phyloP scores from a whole-genome alignment of 257 asterid species.

The Leptodermis oblonga region DNA sequence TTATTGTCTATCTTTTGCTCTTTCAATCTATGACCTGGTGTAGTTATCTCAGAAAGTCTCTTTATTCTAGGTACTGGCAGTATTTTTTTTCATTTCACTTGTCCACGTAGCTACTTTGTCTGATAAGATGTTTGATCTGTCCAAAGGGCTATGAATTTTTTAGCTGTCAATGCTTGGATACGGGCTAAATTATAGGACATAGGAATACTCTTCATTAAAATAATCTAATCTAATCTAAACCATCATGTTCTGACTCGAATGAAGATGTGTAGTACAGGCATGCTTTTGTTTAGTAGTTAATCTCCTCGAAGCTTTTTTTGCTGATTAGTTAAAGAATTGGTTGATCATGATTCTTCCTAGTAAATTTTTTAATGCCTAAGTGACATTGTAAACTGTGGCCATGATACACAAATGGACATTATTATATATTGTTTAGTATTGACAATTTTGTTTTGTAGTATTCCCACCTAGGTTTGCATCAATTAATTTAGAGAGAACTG shows the following conservation, averaged over 20 bases:
- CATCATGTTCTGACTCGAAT: constrained; percentile 32
- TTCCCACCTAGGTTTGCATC: constrained; percentile 30
- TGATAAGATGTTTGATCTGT: constrained; percentile 11
- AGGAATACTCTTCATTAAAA: neutral
- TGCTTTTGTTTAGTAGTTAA: constrained; percentile 27
- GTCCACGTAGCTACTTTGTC: constrained; percentile 20
- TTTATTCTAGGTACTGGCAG: neutral
- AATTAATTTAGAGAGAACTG: constrained; percentile 7
- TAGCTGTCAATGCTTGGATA: constrained; percentile 19
- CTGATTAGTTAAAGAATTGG: constrained; percentile 5
- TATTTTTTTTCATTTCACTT: neutral
- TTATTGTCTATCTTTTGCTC: neutral
- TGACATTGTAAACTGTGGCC: constrained; percentile 28
- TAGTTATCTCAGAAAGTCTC: neutral
- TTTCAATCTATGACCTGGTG: neutral
- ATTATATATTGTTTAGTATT: constrained; percentile 18
- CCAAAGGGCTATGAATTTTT: constrained; percentile 19
- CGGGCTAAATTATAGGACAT: constrained; percentile 7
- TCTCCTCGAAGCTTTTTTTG: constrained; percentile 36
- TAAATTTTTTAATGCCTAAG: constrained; percentile 20
- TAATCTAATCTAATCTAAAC: constrained; percentile 8
- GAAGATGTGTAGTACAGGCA: constrained; percentile 14
- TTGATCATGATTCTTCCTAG: constrained; percentile 5
- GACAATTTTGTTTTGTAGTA: constrained; percentile 17
- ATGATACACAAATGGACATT: constrained; percentile 11